Conservation (phyloP, 164 flowering plant species). For the Buxus sempervirens region DNA sequence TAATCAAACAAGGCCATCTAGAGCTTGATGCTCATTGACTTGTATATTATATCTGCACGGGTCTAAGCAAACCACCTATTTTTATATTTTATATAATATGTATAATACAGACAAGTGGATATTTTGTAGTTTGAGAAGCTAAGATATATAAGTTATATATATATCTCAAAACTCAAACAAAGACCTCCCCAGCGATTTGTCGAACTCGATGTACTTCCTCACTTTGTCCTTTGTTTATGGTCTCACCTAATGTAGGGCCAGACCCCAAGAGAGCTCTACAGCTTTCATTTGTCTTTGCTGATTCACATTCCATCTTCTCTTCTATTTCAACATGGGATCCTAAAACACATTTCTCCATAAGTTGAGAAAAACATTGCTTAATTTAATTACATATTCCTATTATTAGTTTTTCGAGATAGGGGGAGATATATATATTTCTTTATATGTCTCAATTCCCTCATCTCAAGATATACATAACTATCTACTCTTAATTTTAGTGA, state of each 20-base stretch:
- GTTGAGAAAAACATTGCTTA: neutral
- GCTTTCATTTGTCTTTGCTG: slow-evolving; percentile 15
- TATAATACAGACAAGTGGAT: neutral
- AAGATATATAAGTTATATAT: neutral
- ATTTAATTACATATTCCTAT: neutral
- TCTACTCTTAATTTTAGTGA: slow-evolving; percentile 10
- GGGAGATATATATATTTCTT: too few species aligned
- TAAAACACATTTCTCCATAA: slow-evolving; percentile 10
- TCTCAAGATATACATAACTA: slow-evolving; percentile 19
- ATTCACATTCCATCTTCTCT: neutral
- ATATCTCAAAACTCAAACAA: neutral
- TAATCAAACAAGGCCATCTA: slow-evolving; percentile 20
- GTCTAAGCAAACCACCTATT: slow-evolving; percentile 10
- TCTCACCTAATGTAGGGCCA: slow-evolving; percentile 1
- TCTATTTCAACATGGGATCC: slow-evolving; percentile 1
- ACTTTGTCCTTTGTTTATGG: slow-evolving; percentile 2
- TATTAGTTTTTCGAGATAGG: too few species aligned
- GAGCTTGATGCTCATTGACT: slow-evolving; percentile 35
- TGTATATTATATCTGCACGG: slow-evolving; percentile 1
- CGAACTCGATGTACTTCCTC: neutral
- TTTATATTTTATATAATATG: neutral
- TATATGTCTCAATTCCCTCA: neutral
- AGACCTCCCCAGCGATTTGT: slow-evolving; percentile 2
- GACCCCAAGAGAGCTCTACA: slow-evolving; percentile 5
- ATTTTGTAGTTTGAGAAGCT: slow-evolving; percentile 7